Conservation (phyloP, 345 rosid species). For the Populus pruinosa region DNA sequence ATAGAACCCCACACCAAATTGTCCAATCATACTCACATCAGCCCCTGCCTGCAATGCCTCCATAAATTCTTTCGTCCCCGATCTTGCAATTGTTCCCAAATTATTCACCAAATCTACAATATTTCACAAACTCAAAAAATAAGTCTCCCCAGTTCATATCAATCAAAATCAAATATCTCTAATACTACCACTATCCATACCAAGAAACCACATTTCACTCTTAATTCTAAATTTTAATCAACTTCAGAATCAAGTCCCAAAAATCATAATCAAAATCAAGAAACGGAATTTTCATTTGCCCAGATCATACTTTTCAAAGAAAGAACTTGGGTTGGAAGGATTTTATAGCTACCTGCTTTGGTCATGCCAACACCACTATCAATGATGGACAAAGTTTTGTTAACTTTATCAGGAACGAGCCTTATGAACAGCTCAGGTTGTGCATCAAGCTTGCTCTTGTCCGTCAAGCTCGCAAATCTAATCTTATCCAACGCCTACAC, state of each 20-base stretch:
- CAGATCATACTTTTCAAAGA: not conserved
- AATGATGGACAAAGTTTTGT: constrained; percentile 66
- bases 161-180: not conserved
- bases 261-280: not conserved
- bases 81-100: constrained; percentile 87
- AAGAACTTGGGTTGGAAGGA: not conserved
- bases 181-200: not conserved
- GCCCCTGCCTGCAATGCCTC: constrained; percentile 90
- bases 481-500: constrained; percentile 78
- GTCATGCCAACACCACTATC: constrained; percentile 91
- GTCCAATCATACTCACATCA: constrained; percentile 95
- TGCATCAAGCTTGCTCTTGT: constrained; percentile 85
- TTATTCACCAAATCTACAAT: constrained; percentile 68
- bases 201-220: not conserved
- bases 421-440: constrained; percentile 79
- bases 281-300: not conserved
- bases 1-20: constrained; percentile 90
- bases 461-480: constrained; percentile 70
- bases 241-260: not conserved
- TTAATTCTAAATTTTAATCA: no score
- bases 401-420: constrained; percentile 64
- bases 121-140: not conserved
- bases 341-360: constrained; percentile 52
- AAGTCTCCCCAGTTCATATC: not conserved
- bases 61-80: constrained; percentile 93